Conservation (phyloP, 2,329 filamentous ascomycete genomes). For the Penicillium sp. region DNA sequence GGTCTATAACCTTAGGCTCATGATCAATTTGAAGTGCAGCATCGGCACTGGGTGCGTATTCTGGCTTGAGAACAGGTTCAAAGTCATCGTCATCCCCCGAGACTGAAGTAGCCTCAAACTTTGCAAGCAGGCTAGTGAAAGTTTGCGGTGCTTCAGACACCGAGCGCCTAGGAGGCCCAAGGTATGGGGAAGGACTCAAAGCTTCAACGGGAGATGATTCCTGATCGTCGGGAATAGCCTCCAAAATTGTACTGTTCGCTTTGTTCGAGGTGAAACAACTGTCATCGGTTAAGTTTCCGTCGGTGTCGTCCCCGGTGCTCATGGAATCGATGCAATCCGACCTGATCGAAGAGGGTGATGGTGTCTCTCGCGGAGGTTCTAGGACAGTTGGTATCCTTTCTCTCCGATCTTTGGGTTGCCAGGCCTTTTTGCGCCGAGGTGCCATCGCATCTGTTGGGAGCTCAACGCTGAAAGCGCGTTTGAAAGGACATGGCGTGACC, state of each 20-base stretch:
- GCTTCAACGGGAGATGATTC: conserved; percentile 11
- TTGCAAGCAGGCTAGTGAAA: conserved; percentile 41
- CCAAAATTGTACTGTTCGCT: conserved; percentile 27
- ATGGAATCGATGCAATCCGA: conserved; percentile 23
- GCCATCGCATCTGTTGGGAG: conserved; percentile 68
- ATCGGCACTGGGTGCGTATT: background rate
- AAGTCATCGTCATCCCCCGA: conserved; percentile 1
- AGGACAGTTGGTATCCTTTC: conserved; percentile 31
- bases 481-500: conserved; percentile 83
- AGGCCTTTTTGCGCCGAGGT: conserved; percentile 66
- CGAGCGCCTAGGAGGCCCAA: conserved; percentile 20
- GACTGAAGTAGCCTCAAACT: conserved; percentile 35
- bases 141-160: conserved; percentile 33
- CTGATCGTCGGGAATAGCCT: conserved; percentile 25
- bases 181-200: conserved; percentile 12
- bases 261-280: conserved; percentile 28
- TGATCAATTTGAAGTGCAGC: background rate
- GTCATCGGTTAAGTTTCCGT: conserved; percentile 35
- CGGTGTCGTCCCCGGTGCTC: conserved; percentile 36
- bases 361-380: conserved; percentile 2
- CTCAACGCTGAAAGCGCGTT: conserved; percentile 70
- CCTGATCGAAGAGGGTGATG: conserved; percentile 16
- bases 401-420: conserved; percentile 60
- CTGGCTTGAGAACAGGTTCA: background rate
- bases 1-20: background rate